Evolutionary conservation across 768 basidiomycete genomes (phyloP).

Genomic region (Rossbeevera mucosa): DNA sequence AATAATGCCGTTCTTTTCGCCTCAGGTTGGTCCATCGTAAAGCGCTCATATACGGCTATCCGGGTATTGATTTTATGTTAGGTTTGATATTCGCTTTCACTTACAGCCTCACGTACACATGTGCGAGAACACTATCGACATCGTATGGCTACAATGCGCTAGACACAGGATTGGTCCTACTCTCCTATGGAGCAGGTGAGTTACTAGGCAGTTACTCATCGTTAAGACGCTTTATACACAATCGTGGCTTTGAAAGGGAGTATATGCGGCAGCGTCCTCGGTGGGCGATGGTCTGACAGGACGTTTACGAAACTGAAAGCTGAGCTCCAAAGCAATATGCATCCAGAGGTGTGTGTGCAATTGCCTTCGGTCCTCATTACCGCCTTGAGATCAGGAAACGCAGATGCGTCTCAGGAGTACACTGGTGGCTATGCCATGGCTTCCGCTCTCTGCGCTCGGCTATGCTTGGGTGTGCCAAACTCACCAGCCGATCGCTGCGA

Average conservation of each 20-base stretch:
- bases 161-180: slow-evolving; percentile 69
- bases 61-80: slow-evolving; percentile 20
- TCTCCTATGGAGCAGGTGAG: slow-evolving; percentile 68
- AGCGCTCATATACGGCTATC: neutral
- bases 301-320: slow-evolving; percentile 39
- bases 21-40: slow-evolving; percentile 16
- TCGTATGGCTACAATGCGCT: slow-evolving; percentile 67
- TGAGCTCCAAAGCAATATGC: slow-evolving; percentile 39
- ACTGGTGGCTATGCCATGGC: slow-evolving; percentile 43
- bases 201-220: neutral
- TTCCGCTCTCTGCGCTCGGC: slow-evolving; percentile 56
- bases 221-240: neutral
- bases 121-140: slow-evolving; percentile 60
- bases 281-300: slow-evolving; percentile 55
- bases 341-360: slow-evolving; percentile 56
- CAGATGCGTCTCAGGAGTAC: slow-evolving; percentile 74
- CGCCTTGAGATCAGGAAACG: neutral
- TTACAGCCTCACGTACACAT: slow-evolving; percentile 69
- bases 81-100: slow-evolving; percentile 71
- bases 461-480: slow-evolving; percentile 75
- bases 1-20: slow-evolving; percentile 57
- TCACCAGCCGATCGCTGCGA: slow-evolving; percentile 58
- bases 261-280: slow-evolving; percentile 50
- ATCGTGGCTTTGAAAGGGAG: slow-evolving; percentile 32
- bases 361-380: neutral